Conservation (phyloP, 306 rosid genomes). For the Hippophae rhamnoides region DNA sequence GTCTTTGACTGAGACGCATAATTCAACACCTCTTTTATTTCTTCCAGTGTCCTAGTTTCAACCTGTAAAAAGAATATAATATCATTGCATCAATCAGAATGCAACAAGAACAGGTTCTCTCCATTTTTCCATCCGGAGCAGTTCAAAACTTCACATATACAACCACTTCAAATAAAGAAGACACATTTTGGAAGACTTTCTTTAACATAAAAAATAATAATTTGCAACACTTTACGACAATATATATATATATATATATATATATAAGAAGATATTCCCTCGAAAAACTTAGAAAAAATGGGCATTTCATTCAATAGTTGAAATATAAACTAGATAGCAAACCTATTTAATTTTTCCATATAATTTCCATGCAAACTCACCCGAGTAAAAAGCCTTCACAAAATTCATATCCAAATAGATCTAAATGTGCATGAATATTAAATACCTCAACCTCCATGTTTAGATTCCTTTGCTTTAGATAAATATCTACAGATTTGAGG, state of each 20-base stretch:
- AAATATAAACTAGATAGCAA: background rate
- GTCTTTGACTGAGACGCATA: conserved; percentile 70
- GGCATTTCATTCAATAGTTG: background rate
- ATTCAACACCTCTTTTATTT: conserved; percentile 53
- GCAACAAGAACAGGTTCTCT: conserved; percentile 7
- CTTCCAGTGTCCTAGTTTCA: conserved; percentile 88
- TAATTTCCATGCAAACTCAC: too few relatives aligned
- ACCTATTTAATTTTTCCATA: too few relatives aligned
- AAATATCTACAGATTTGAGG: conserved; percentile 62
- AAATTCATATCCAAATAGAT: too few relatives aligned
- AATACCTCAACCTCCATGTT: conserved; percentile 77
- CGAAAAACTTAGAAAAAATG: background rate
- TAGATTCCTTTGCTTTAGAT: conserved; percentile 55
- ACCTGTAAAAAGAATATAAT: conserved; percentile 38
- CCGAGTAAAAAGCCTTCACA: too few relatives aligned
- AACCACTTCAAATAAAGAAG: too few relatives aligned
- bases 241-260: background rate
- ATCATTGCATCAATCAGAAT: conserved; percentile 10
- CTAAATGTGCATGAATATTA: background rate
- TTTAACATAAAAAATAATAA: background rate
- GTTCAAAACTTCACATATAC: background rate
- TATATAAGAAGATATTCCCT: too few relatives aligned
- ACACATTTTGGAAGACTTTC: background rate
- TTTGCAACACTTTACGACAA: background rate
- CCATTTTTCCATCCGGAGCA: background rate